phyloP scores from a whole-genome alignment of 1,284 basidiomycete species.

The Sporisorium scitamineum region DNA sequence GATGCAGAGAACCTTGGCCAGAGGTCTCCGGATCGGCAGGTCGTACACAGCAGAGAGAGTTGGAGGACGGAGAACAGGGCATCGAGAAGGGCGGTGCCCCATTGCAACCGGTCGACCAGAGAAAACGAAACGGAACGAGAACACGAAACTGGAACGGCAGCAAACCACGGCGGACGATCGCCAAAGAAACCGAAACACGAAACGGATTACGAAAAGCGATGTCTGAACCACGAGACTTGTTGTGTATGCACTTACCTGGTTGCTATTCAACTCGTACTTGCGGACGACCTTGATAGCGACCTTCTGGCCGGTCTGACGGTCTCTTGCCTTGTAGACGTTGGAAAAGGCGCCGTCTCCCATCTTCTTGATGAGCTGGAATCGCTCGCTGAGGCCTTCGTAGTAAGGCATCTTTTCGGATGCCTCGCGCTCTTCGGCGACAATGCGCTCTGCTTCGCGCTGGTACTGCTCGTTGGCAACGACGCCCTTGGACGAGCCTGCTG shows the following conservation, averaged over 20 bases:
- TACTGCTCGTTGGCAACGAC: constrained; percentile 48
- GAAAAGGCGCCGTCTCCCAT: constrained; percentile 86
- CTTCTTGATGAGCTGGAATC: constrained; percentile 62
- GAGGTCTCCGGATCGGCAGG: constrained; percentile 30
- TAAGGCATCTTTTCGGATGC: constrained; percentile 63
- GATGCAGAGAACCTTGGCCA: constrained; percentile 63
- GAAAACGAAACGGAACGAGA: background rate
- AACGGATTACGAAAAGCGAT: constrained; percentile 52
- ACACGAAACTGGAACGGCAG: constrained; percentile 56
- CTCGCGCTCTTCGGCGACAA: constrained; percentile 60
- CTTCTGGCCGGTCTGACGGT: constrained; percentile 80
- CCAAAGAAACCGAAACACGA: constrained; percentile 33
- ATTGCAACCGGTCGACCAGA: background rate
- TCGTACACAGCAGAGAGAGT: constrained; percentile 21
- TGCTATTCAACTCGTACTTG: constrained; percentile 92
- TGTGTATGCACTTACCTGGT: constrained; percentile 79
- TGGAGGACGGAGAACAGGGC: background rate
- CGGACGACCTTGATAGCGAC: constrained; percentile 98
- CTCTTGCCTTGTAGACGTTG: constrained; percentile 94
- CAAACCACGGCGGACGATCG: constrained; percentile 31
- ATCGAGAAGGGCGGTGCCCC: background rate
- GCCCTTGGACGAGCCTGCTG: constrained; percentile 28
- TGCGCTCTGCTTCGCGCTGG: constrained; percentile 54
- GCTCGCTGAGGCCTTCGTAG: constrained; percentile 61
- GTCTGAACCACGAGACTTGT: constrained; percentile 3